Evolutionary conservation across 805 yeast species (phyloP).

Genomic region (Monosporozyma aerobia): DNA sequence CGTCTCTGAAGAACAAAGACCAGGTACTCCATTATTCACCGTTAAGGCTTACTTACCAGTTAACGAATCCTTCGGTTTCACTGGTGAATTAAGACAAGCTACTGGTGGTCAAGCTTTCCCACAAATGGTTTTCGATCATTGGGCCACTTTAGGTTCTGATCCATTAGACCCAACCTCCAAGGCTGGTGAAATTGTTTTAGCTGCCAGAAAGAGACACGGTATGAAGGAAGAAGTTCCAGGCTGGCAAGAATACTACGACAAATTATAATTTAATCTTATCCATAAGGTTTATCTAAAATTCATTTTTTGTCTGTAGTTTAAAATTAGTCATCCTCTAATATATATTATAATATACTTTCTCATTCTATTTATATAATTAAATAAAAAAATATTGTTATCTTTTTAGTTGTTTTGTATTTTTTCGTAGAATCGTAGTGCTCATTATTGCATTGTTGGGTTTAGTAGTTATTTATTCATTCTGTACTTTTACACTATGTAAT

Average conservation of each 20-base stretch:
- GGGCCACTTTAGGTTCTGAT: conserved; percentile 87
- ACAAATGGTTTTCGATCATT: conserved; percentile 99
- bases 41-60: conserved; percentile 99
- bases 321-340: conserved; percentile 4
- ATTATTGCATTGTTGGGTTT: no score
- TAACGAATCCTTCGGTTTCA: conserved; percentile 99
- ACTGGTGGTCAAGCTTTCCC: conserved; percentile 99
- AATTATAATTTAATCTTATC: conserved; percentile 41
- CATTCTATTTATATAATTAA: conserved; percentile 1
- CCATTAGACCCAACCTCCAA: conserved; percentile 77
- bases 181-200: conserved; percentile 56
- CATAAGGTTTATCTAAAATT: conserved; percentile 2
- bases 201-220: conserved; percentile 91
- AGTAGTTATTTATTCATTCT: no score
- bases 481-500: no score
- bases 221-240: conserved; percentile 96
- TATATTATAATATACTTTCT: conserved; percentile 1
- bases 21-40: conserved; percentile 99
- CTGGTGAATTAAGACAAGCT: conserved; percentile 98
- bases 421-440: no score
- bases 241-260: conserved; percentile 97
- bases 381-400: conserved; percentile 1
- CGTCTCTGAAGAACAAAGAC: conserved; percentile 98
- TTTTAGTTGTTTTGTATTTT: not conserved
- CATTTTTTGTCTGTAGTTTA: conserved; percentile 11